These are phyloP conservation scores for Daldinia vernicosa DNA, from an alignment of 495 filamentous ascomycete species.

Conservation along the genomic window DNA sequence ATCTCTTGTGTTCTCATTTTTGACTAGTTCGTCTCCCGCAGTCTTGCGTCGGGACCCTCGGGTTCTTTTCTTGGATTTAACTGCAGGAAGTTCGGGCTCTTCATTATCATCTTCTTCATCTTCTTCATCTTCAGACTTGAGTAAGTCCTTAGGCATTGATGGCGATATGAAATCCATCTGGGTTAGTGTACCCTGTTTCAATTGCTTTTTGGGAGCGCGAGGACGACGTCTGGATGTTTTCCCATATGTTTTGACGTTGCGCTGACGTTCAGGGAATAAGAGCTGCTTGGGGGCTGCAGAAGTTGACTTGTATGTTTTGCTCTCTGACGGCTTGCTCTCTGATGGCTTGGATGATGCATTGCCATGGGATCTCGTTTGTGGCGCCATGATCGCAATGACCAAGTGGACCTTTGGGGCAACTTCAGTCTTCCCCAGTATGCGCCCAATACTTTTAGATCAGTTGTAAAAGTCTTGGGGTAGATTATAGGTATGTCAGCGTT, in stretches of 20 bases:
- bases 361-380: conserved; percentile 42
- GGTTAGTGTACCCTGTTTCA: conserved; percentile 59
- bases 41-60: conserved; percentile 39
- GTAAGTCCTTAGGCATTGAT: conserved; percentile 23
- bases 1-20: conserved; percentile 30
- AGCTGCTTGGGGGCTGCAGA: conserved; percentile 53
- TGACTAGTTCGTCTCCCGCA: conserved; percentile 32
- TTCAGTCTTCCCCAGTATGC: not conserved
- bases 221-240: conserved; percentile 48
- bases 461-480: not conserved
- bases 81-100: conserved; percentile 7
- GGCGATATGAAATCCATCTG: conserved; percentile 57
- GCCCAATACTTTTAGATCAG: not conserved
- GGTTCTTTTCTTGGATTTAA: conserved; percentile 35
- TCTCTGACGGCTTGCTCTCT: conserved; percentile 21
- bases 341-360: conserved; percentile 24
- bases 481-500: not conserved
- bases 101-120: conserved; percentile 2
- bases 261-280: conserved; percentile 50
- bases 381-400: conserved; percentile 43
- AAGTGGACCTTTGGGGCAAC: not conserved
- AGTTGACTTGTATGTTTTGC: conserved; percentile 47
- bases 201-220: conserved; percentile 36
- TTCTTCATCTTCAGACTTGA: conserved; percentile 23
- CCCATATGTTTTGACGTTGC: conserved; percentile 41